Conservation (phyloP, 805 yeast genomes). For the Wickerhamiella nectarea region DNA sequence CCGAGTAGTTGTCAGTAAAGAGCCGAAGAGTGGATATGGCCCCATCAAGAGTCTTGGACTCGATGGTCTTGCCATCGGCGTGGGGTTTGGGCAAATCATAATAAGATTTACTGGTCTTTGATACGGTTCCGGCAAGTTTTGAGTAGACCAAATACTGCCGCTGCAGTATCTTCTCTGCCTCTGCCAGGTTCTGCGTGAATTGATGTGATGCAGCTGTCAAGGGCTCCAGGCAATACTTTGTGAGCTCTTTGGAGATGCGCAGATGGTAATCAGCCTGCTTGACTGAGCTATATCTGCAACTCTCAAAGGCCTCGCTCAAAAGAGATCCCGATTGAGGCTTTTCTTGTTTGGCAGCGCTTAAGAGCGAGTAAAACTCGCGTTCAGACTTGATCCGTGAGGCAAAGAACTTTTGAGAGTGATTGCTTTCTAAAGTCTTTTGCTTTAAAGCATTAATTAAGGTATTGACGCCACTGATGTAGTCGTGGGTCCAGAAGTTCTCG, state of each 20-base stretch:
- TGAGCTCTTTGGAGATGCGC: background rate
- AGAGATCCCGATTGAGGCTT: constrained; percentile 8
- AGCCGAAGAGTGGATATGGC: constrained; percentile 11
- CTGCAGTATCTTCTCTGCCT: constrained; percentile 1
- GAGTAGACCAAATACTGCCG: constrained; percentile 12
- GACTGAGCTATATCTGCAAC: background rate
- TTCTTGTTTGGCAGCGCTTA: constrained; percentile 1
- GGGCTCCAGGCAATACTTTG: constrained; percentile 1
- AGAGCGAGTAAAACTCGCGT: constrained; percentile 37
- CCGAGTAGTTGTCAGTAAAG: constrained; percentile 7
- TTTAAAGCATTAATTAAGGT: constrained; percentile 31
- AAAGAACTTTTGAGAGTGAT: constrained; percentile 47
- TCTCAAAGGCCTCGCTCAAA: background rate
- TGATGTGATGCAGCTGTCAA: background rate
- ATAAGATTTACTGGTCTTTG: background rate
- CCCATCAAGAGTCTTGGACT: constrained; percentile 8
- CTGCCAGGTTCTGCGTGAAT: constrained; percentile 4
- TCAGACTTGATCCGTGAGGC: constrained; percentile 55
- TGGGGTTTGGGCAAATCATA: background rate
- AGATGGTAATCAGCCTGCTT: constrained; percentile 9
- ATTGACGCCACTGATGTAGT: constrained; percentile 25
- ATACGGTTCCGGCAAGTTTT: background rate
- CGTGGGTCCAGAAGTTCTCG: constrained; percentile 26
- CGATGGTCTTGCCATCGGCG: background rate
- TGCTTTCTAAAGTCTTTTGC: constrained; percentile 49